Conservation (phyloP, 805 yeast species). For the Starmerella powellii region DNA sequence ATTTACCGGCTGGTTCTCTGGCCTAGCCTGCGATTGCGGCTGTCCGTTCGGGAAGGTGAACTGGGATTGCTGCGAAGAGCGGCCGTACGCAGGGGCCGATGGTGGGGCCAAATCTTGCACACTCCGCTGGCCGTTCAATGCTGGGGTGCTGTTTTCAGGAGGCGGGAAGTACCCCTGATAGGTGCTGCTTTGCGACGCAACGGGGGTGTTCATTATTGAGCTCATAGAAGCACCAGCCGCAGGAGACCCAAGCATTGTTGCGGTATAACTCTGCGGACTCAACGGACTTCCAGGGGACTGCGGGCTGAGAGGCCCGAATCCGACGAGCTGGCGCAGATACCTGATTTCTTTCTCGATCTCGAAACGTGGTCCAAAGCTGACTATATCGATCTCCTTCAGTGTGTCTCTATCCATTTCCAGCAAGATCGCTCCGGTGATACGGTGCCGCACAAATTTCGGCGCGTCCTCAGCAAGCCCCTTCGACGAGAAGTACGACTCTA, state of each 20-base stretch:
- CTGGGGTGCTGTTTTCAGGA: too few relatives aligned
- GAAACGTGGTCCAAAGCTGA: constrained; percentile 89
- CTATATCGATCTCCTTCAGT: constrained; percentile 81
- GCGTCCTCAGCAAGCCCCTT: constrained; percentile 69
- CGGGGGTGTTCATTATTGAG: constrained; percentile 6
- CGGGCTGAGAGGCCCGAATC: constrained; percentile 4
- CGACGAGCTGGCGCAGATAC: constrained; percentile 21
- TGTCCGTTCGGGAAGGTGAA: too few relatives aligned
- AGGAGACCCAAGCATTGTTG: background rate
- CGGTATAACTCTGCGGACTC: background rate
- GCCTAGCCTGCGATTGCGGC: too few relatives aligned
- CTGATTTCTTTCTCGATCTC: constrained; percentile 85
- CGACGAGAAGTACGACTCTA: constrained; percentile 58
- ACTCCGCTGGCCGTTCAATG: too few relatives aligned
- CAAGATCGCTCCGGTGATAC: constrained; percentile 75
- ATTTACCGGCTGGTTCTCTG: too few relatives aligned
- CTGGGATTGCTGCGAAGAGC: too few relatives aligned
- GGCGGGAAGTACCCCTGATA: too few relatives aligned
- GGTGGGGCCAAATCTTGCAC: too few relatives aligned
- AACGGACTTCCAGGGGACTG: constrained; percentile 7
- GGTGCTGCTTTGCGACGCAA: background rate
- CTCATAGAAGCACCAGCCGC: background rate
- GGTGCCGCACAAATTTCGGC: constrained; percentile 71
- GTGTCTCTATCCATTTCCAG: constrained; percentile 75
- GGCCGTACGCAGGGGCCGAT: too few relatives aligned